A percentile compares a stretch with the other conserved stretches of the same genome.
These are phyloP conservation scores for Zea mays DNA, from an alignment of 176 grass and related monocot species.

Conservation along the genomic window Zm-B73-REFERENCE-NAM-5.0 NC_050104.1:131597501-131598000, in stretches of 20 bases:
- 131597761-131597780: slow-evolving; percentile 79
- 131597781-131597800: slow-evolving; percentile 64
- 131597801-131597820: slow-evolving; percentile 69
- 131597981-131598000: neutral
- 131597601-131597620: slow-evolving; percentile 24
- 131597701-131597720: slow-evolving; percentile 78
- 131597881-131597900: slow-evolving; percentile 49
- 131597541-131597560: slow-evolving; percentile 35
- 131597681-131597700: slow-evolving; percentile 61
- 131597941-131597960: slow-evolving; percentile 69
- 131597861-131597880: slow-evolving; percentile 31
- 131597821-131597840: slow-evolving; percentile 49
- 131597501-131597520: slow-evolving; percentile 15
- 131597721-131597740: slow-evolving; percentile 66
- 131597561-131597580: slow-evolving; percentile 66
- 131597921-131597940: slow-evolving; percentile 59
- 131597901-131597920: slow-evolving; percentile 57
- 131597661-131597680: slow-evolving; percentile 41
- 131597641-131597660: slow-evolving; percentile 67
- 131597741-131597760: slow-evolving; percentile 78
- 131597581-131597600: slow-evolving; percentile 11
- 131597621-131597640: slow-evolving; percentile 51
- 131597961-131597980: neutral
- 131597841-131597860: slow-evolving; percentile 37
- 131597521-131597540: slow-evolving; percentile 16